Base-by-base conservation (phyloP, 2,329 filamentous ascomycete species). In the Nothopassalora personata region DNA sequence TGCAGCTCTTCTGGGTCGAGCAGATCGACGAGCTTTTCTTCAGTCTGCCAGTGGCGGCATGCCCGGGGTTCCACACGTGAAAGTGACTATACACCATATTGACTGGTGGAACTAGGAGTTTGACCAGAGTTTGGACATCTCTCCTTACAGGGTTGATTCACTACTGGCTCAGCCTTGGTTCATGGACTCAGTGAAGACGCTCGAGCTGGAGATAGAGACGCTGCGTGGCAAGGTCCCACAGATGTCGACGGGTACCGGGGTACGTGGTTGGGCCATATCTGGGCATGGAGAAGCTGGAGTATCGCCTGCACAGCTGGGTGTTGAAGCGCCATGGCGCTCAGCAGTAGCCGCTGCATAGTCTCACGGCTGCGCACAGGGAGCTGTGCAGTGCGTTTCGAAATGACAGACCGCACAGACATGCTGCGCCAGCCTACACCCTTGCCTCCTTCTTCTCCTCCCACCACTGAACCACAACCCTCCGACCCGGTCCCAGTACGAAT, bases 71-170 rank as follows among this genome's bases (percentile, higher is more conserved):
- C 46, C 46, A 49, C 46, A 28, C 46, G 28, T 60, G 4, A 48
- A 39, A n/a, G 45, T 60, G 6, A 60, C 58, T 11, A 39, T 60
- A n/a, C 45, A 49, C 15, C 55, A 60, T 23, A 60, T 54, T 11
- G 58, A 60, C 34, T 60, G 58, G 54, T 57, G 50, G 54, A n/a
- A n/a, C n/a, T 57, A 54, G 58, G 58, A 60, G 28, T 7, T 28
- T 8, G 45, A 54, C 8, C 13, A 43, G 13, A 8, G 28, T 4
- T 34, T 60, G 9, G 4, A 19, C 3, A 30, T 60, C 28, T 5
- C 34, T 3, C 11, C 34, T n/a, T 0, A 45, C 3, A 57, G 58
- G 54, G 54, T 60, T 23, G 11, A 10, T 7, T 11, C 15, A 8
- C 15, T 60, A 23, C 52, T 60, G 9, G 28, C 28, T 5, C 30